phyloP scores from a whole-genome alignment of 2,329 filamentous ascomycete genomes.

The Penicillium corylophilum region DNA sequence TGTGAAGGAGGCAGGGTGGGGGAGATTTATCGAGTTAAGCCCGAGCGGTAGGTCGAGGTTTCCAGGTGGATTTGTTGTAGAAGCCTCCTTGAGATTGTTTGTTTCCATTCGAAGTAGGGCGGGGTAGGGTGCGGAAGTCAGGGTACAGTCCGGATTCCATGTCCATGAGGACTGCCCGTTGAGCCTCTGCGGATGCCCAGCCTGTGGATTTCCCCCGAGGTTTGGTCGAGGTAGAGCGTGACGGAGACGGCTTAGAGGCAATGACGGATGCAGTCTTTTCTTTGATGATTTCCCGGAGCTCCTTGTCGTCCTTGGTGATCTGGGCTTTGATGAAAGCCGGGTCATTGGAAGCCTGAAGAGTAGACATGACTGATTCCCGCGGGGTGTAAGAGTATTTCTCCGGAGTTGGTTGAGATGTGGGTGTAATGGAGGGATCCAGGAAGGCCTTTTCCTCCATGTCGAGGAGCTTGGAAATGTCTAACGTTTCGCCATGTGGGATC shows the following conservation, averaged over 20 bases:
- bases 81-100: slow-evolving; percentile 33
- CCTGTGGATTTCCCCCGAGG: slow-evolving; percentile 28
- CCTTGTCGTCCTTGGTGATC: slow-evolving; percentile 70
- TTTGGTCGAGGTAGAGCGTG: slow-evolving; percentile 24
- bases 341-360: slow-evolving; percentile 57
- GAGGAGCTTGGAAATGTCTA: slow-evolving; percentile 80
- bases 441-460: slow-evolving; percentile 66
- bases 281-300: slow-evolving; percentile 71
- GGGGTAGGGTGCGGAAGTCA: slow-evolving; percentile 28
- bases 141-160: slow-evolving; percentile 38
- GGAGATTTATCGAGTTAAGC: slow-evolving; percentile 17
- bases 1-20: slow-evolving; percentile 2
- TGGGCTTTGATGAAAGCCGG: slow-evolving; percentile 77
- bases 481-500: slow-evolving; percentile 80
- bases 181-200: slow-evolving; percentile 39
- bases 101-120: slow-evolving; percentile 22
- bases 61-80: slow-evolving; percentile 33
- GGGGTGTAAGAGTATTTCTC: slow-evolving; percentile 66
- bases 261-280: slow-evolving; percentile 49
- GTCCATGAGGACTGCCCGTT: slow-evolving; percentile 48
- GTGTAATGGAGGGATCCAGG: slow-evolving; percentile 65
- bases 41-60: slow-evolving; percentile 32
- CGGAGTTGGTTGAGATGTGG: slow-evolving; percentile 58
- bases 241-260: slow-evolving; percentile 14
- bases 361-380: slow-evolving; percentile 76